Conservation (phyloP, 257 asterid genomes). For the Misopates orontium region DNA sequence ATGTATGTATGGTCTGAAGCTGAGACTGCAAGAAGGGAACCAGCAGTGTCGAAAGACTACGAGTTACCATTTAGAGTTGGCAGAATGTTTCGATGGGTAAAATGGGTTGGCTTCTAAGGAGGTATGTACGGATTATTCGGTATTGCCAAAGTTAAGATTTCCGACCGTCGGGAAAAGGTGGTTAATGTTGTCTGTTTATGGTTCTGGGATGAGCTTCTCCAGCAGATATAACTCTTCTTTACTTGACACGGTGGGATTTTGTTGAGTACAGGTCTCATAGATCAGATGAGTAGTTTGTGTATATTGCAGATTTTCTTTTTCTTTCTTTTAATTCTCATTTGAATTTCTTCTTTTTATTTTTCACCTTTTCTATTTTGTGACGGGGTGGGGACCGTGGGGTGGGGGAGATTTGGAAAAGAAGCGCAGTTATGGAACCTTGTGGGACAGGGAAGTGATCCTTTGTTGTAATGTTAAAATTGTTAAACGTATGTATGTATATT, state of each 20-base stretch:
- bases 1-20: slow-evolving; percentile 88
- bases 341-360: neutral
- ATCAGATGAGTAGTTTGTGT: slow-evolving; percentile 36
- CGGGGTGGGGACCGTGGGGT: neutral
- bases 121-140: neutral
- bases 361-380: slow-evolving; percentile 2
- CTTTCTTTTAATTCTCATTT: neutral
- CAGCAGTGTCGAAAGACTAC: slow-evolving; percentile 81
- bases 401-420: neutral
- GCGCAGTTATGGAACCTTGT: neutral
- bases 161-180: neutral
- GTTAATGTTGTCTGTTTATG: neutral
- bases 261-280: slow-evolving; percentile 30
- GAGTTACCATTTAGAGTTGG: slow-evolving; percentile 86
- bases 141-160: neutral
- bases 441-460: neutral
- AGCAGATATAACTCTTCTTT: slow-evolving; percentile 22
- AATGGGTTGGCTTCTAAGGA: slow-evolving; percentile 84
- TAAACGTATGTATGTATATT: slow-evolving; percentile 37
- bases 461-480: slow-evolving; percentile 40
- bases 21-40: slow-evolving; percentile 91
- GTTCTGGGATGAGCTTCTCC: slow-evolving; percentile 7
- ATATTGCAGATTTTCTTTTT: slow-evolving; percentile 40
- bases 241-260: slow-evolving; percentile 25
- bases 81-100: slow-evolving; percentile 87